Evolutionary conservation across 2,329 filamentous ascomycete species (phyloP), one percentile per base, ranked within the genome.

Genomic region (Apiospora koreana): DNA sequence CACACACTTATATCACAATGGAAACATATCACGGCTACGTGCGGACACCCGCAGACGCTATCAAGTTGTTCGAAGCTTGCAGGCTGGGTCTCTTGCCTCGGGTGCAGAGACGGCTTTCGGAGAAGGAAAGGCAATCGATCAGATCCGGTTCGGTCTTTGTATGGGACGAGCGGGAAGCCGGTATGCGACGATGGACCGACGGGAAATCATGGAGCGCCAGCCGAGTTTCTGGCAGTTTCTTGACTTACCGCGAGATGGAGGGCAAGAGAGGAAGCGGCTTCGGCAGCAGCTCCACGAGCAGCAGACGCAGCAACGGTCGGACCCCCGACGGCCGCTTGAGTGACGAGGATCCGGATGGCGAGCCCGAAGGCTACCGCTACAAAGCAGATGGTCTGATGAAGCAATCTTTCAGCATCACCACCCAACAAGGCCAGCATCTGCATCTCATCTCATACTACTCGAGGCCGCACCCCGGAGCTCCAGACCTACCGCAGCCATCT

Each of bases 171-270:
- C 88, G 95, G 76, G 96, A 99, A 85, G 96, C 96, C 14, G 96
- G 96, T 75, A 99, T 99, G 96, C 89, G 96, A 78, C 88, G 96
- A 81, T 99, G 96, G 96, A 99, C 96, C 0, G 96, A 99, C 77
- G 96, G 96, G 70, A 99, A 99, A 81, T 98, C 95, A 45, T 99
- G 96, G 96, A 98, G 95, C 79, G 96, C 96, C 43, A 98, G 95
- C 83, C 90, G 96, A 73, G 96, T 99, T 0, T 98, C 95, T 0
- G 96, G 96, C 68, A 98, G 96, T 84, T 99, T 99, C 80, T 83
- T 99, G 71, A 98, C 96, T 9, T 99, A 99, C 79, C 89, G 96
- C 48, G 96, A 99, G 80, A 99, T 99, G 96, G 96, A 99, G 82
- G 96, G 96, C 81, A 98, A 98, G 86, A 89, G 96, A 73, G 95